Conservation (phyloP, 208 protist genomes). For the Histomonas meleagridis region DNA sequence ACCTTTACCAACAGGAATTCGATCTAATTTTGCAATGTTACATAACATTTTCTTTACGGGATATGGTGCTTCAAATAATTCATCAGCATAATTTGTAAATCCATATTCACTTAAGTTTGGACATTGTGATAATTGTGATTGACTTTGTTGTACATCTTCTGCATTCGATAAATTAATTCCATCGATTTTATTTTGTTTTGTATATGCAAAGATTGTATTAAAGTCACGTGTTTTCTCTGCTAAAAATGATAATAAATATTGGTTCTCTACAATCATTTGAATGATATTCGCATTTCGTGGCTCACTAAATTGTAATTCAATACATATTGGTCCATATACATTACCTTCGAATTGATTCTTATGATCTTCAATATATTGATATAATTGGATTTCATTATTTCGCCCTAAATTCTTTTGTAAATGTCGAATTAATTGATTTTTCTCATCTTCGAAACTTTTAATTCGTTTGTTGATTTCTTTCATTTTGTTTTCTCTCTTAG, state of each 20-base stretch:
- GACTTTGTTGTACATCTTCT: not conserved
- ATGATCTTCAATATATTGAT: not conserved
- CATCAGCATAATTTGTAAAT: not conserved
- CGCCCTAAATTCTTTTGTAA: not conserved
- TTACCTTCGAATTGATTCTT: not conserved
- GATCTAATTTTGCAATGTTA: not conserved
- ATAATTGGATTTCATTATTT: not conserved
- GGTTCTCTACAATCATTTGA: conserved; percentile 31
- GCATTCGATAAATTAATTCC: not conserved
- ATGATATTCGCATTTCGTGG: not conserved
- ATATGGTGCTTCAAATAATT: not conserved
- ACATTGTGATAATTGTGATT: not conserved
- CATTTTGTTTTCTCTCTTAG: not conserved
- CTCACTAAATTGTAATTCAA: not conserved
- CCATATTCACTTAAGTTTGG: not conserved
- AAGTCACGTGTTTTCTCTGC: not conserved
- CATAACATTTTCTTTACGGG: not conserved
- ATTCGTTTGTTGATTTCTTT: not conserved
- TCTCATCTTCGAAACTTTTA: not conserved
- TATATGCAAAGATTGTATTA: not conserved
- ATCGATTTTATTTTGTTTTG: not conserved
- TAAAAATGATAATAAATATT: not conserved
- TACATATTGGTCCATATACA: conserved; percentile 8
- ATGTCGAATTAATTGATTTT: not conserved
- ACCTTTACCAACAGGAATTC: not conserved